These are phyloP conservation scores for Dipodascus geniculatus DNA, from an alignment of 805 yeast genomes.

Conservation along the genomic window DNA sequence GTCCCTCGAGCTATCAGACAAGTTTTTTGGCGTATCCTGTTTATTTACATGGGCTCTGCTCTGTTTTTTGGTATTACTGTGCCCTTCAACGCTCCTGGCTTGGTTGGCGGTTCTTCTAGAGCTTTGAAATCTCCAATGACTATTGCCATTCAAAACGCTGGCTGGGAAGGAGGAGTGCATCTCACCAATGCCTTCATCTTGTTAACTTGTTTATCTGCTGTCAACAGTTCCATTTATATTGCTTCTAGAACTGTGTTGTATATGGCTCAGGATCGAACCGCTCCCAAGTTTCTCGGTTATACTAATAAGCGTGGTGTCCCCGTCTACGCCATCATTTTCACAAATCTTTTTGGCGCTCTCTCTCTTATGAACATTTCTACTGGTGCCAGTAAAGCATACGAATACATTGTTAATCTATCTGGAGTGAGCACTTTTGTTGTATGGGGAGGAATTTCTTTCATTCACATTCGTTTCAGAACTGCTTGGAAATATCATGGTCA, in stretches of 20 bases:
- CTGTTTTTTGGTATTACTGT: constrained; percentile 49
- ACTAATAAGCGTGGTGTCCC: constrained; percentile 56
- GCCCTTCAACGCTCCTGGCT: constrained; percentile 40
- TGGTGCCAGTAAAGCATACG: constrained; percentile 50
- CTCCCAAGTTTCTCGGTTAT: constrained; percentile 42
- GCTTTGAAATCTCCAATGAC: constrained; percentile 40
- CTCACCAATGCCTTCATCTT: constrained; percentile 52
- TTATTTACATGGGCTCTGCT: constrained; percentile 47
- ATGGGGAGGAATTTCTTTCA: constrained; percentile 49
- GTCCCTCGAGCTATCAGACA: constrained; percentile 51
- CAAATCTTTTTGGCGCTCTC: constrained; percentile 43
- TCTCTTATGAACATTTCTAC: constrained; percentile 45
- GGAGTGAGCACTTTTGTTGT: constrained; percentile 61
- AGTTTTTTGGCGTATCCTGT: constrained; percentile 42
- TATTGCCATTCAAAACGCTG: constrained; percentile 37
- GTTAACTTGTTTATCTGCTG: constrained; percentile 54
- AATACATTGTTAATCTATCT: constrained; percentile 47
- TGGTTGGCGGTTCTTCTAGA: constrained; percentile 32
- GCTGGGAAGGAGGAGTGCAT: constrained; percentile 41
- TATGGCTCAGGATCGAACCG: constrained; percentile 49
- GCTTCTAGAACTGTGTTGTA: constrained; percentile 58
- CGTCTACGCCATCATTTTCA: constrained; percentile 41
- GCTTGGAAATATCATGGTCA: constrained; percentile 36
- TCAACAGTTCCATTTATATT: constrained; percentile 56
- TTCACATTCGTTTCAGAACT: constrained; percentile 45